Conservation (phyloP, 140 eudicot species). For the Bidens hawaiensis region DNA sequence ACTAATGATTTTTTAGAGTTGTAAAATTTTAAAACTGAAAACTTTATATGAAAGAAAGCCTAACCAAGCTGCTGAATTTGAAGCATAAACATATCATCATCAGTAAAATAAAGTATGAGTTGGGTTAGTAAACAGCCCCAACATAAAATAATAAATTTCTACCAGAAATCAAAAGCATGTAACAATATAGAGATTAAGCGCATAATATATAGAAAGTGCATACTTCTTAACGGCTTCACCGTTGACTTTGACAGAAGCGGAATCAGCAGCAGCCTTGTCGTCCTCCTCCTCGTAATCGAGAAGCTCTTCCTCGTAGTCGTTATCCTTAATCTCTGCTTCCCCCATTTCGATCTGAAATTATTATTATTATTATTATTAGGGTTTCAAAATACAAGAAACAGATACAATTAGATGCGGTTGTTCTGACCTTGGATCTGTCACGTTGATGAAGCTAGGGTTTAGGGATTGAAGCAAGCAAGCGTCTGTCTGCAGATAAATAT, state of each 20-base stretch:
- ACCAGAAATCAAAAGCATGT: no score
- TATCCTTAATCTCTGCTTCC: conserved; percentile 68
- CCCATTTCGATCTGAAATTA: conserved; percentile 48
- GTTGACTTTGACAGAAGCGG: conserved; percentile 51
- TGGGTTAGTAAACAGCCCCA: no score
- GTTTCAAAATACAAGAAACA: conserved; percentile 4
- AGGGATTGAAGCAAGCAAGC: conserved; percentile 41
- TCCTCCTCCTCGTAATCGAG: conserved; percentile 90
- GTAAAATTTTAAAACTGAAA: no score
- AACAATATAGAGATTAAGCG: no score
- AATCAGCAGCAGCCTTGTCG: conserved; percentile 68
- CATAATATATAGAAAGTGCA: conserved; percentile 3
- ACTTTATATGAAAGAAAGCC: no score
- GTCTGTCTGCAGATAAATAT: conserved; percentile 49
- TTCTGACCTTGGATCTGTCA: conserved; percentile 37
- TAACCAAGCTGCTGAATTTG: no score
- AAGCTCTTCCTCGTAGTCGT: conserved; percentile 85
- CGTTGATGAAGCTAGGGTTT: conserved; percentile 18
- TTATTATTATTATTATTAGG: no score
- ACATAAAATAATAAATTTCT: no score
- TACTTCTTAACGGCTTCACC: conserved; percentile 83
- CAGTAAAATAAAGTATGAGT: no score
- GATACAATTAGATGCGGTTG: background rate
- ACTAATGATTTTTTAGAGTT: no score
- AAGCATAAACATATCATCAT: no score